These are phyloP conservation scores for Saccharomyces paradoxus DNA, from an alignment of 805 yeast species.

Conservation along the genomic window DNA sequence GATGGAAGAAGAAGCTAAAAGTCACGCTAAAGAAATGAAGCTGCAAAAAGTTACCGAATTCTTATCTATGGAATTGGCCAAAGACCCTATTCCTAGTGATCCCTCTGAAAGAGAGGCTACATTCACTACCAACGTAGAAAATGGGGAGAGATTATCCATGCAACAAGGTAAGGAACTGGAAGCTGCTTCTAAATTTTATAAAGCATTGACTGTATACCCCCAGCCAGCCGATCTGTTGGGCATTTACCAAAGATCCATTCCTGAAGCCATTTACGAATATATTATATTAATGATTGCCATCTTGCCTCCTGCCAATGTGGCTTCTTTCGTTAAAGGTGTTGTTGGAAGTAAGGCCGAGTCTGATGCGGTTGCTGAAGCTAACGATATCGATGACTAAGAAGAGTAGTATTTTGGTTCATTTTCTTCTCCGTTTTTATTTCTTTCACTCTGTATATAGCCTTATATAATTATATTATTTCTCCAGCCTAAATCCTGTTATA, in stretches of 20 bases:
- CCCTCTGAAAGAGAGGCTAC: constrained; percentile 62
- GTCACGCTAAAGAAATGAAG: constrained; percentile 51
- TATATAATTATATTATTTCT: not conserved
- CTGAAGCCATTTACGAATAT: constrained; percentile 72
- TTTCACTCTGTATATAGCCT: constrained; percentile 7
- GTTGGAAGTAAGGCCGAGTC: constrained; percentile 5
- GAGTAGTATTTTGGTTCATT: not conserved
- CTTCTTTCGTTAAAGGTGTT: constrained; percentile 45
- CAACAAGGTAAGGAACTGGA: constrained; percentile 61
- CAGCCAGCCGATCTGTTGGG: constrained; percentile 87
- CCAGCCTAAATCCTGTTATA: not conserved
- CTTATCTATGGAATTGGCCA: constrained; percentile 54
- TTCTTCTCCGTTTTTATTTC: not conserved
- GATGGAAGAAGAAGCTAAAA: constrained; percentile 44
- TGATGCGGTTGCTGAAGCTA: constrained; percentile 20
- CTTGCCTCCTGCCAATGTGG: constrained; percentile 77
- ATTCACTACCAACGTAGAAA: constrained; percentile 75
- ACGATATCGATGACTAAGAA: constrained; percentile 26
- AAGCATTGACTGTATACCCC: constrained; percentile 88
- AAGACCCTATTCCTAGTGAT: constrained; percentile 70
- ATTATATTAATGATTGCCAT: constrained; percentile 84
- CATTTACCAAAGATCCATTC: constrained; percentile 82
- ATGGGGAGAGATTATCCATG: constrained; percentile 74
- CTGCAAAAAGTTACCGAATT: constrained; percentile 53
- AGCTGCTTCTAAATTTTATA: constrained; percentile 86